A percentile compares a stretch with the other conserved stretches of the same genome.
Conservation (phyloP, 192 early-diverging fungal genomes). For the Irineochytrium annulatum region DNA sequence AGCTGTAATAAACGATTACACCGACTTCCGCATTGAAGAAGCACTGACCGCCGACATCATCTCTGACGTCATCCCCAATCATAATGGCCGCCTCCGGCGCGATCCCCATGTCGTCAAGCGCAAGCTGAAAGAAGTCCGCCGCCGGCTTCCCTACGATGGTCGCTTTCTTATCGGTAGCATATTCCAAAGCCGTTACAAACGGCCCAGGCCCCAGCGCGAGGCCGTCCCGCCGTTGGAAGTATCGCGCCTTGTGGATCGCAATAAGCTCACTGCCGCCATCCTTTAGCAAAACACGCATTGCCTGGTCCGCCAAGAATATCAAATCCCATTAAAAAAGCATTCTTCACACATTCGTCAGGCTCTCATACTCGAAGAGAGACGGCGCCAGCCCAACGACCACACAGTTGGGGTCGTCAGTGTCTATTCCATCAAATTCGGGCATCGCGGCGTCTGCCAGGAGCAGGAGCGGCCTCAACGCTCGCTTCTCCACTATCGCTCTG, state of each 20-base stretch:
- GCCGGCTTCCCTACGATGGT: slow-evolving; percentile 80
- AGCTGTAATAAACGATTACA: too few relatives aligned
- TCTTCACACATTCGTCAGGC: too few relatives aligned
- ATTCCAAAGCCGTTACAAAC: slow-evolving; percentile 82
- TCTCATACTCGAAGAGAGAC: slow-evolving; percentile 62
- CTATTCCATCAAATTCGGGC: slow-evolving; percentile 65
- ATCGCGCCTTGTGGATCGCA: slow-evolving; percentile 78
- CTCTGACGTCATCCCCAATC: slow-evolving; percentile 83
- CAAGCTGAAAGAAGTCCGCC: slow-evolving; percentile 70
- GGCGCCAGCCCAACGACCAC: slow-evolving; percentile 85
- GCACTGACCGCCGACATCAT: slow-evolving; percentile 81
- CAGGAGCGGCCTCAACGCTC: slow-evolving; percentile 61
- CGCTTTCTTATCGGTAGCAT: slow-evolving; percentile 61
- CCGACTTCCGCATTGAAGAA: too few relatives aligned
- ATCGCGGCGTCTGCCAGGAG: slow-evolving; percentile 70
- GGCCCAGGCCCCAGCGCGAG: slow-evolving; percentile 84
- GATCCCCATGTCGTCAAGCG: slow-evolving; percentile 64
- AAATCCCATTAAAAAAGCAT: too few relatives aligned
- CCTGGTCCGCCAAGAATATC: too few relatives aligned
- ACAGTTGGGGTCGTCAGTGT: slow-evolving; percentile 54
- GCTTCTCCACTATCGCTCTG: slow-evolving; percentile 51
- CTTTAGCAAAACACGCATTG: slow-evolving; percentile 64
- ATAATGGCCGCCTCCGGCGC: slow-evolving; percentile 62
- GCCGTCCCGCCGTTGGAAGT: slow-evolving; percentile 59
- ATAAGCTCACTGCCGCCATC: slow-evolving; percentile 52